phyloP scores from a whole-genome alignment of 2,329 filamentous ascomycete species.

The Chalaropsis thielavioides region DNA sequence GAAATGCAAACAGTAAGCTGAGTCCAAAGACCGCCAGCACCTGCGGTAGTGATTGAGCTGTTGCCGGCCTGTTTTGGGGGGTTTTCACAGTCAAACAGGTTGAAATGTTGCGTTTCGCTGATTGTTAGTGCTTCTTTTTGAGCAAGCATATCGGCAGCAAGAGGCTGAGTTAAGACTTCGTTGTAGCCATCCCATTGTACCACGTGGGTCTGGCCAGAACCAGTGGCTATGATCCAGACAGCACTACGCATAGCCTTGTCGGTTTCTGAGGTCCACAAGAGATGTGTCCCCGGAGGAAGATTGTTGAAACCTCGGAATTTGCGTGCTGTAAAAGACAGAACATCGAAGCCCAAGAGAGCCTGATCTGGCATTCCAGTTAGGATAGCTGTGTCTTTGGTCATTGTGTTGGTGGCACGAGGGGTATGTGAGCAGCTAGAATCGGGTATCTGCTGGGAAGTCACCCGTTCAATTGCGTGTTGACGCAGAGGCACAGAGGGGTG shows the following conservation, averaged over 20 bases:
- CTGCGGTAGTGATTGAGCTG: constrained; percentile 21
- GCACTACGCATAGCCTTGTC: constrained; percentile 38
- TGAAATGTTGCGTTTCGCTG: constrained; percentile 11
- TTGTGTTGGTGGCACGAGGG: background rate
- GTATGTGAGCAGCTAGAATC: background rate
- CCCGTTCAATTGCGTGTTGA: background rate
- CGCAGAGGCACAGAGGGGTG: background rate
- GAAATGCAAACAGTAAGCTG: constrained; percentile 37
- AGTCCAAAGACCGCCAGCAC: constrained; percentile 32
- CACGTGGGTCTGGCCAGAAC: constrained; percentile 28
- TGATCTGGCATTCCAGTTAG: constrained; percentile 32
- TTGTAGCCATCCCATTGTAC: constrained; percentile 43
- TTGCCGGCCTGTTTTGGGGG: constrained; percentile 20
- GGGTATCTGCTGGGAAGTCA: background rate
- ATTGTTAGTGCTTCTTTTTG: background rate
- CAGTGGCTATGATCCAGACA: constrained; percentile 39
- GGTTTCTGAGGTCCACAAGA: constrained; percentile 43
- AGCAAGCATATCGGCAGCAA: constrained; percentile 25
- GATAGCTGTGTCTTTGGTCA: background rate
- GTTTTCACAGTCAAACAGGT: constrained; percentile 33
- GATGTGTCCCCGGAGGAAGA: constrained; percentile 41
- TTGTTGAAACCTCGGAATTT: constrained; percentile 40
- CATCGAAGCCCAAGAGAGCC: constrained; percentile 41
- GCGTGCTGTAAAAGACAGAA: constrained; percentile 33
- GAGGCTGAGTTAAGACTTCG: constrained; percentile 38